Percentiles rank a stretch among this genome's conserved stretches.
phyloP scores from a whole-genome alignment of 2,329 filamentous ascomycete species.

The Leptoxyphium fumago region DNA sequence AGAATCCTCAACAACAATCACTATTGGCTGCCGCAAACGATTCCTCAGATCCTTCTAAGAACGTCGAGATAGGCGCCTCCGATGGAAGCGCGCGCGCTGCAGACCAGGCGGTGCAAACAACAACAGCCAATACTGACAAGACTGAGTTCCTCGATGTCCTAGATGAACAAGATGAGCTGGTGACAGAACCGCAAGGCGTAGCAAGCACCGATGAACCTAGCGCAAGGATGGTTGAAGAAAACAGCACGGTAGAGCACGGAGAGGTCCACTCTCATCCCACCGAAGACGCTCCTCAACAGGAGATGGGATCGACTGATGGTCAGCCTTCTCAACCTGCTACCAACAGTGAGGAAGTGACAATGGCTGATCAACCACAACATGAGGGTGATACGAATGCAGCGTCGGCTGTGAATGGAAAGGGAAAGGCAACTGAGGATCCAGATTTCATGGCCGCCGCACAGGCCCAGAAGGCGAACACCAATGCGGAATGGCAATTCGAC shows the following conservation, averaged over 20 bases:
- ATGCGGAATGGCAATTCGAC: constrained; percentile 69
- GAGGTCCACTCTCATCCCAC: constrained; percentile 2
- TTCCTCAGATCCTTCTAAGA: not conserved
- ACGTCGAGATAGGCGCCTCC: not conserved
- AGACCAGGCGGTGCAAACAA: not conserved
- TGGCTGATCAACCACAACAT: constrained; percentile 11
- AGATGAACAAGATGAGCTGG: constrained; percentile 3
- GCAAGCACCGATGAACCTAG: constrained; percentile 1
- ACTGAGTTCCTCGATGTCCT: constrained; percentile 3
- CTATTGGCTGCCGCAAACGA: not conserved
- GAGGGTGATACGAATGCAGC: constrained; percentile 2
- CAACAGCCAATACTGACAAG: not conserved
- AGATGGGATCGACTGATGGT: not conserved
- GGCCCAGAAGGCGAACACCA: constrained; percentile 32
- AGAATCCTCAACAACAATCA: not conserved
- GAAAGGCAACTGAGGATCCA: constrained; percentile 10
- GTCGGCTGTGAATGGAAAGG: not conserved
- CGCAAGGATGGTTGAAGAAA: constrained; percentile 4
- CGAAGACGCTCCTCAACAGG: not conserved
- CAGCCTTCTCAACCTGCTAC: not conserved
- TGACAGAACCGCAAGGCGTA: constrained; percentile 1
- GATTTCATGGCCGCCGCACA: constrained; percentile 31
- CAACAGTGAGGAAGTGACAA: not conserved
- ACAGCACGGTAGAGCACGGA: constrained; percentile 1
- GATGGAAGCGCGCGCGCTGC: not conserved